Conservation (phyloP, 2,329 filamentous ascomycete genomes). For the Pseudodiploospora longispora region DNA sequence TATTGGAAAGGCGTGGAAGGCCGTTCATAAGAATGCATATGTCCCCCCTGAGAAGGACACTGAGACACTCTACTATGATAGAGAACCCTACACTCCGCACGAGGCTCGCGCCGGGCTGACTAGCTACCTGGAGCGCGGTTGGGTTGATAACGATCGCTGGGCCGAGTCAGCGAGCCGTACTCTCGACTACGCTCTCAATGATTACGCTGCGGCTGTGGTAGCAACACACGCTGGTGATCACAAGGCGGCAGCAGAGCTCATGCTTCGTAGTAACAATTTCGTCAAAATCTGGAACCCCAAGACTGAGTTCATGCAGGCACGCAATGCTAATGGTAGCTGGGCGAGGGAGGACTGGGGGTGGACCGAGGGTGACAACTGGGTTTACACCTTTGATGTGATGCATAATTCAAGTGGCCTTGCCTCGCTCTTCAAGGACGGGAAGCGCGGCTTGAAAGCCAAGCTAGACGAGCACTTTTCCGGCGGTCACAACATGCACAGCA, state of each 20-base stretch:
- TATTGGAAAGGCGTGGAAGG: conserved; percentile 33
- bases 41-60: conserved; percentile 35
- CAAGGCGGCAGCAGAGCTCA: conserved; percentile 21
- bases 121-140: conserved; percentile 34
- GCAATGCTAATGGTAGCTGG: conserved; percentile 38
- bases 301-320: conserved; percentile 39
- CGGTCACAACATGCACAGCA: conserved; percentile 38
- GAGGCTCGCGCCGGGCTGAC: conserved; percentile 38
- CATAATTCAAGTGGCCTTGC: conserved; percentile 36
- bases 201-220: conserved; percentile 35
- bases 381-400: conserved; percentile 42
- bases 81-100: conserved; percentile 35
- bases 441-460: conserved; percentile 28
- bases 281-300: conserved; percentile 32
- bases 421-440: conserved; percentile 27
- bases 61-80: conserved; percentile 36
- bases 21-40: conserved; percentile 36
- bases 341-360: conserved; percentile 35
- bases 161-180: conserved; percentile 37
- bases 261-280: conserved; percentile 31
- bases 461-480: conserved; percentile 36
- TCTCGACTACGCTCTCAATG: conserved; percentile 39
- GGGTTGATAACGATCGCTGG: conserved; percentile 40
- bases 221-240: conserved; percentile 27
- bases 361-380: conserved; percentile 42